These are phyloP conservation scores for Xylariaceae sp. DNA, from an alignment of 2,329 filamentous ascomycete species.

Conservation along the genomic window DNA sequence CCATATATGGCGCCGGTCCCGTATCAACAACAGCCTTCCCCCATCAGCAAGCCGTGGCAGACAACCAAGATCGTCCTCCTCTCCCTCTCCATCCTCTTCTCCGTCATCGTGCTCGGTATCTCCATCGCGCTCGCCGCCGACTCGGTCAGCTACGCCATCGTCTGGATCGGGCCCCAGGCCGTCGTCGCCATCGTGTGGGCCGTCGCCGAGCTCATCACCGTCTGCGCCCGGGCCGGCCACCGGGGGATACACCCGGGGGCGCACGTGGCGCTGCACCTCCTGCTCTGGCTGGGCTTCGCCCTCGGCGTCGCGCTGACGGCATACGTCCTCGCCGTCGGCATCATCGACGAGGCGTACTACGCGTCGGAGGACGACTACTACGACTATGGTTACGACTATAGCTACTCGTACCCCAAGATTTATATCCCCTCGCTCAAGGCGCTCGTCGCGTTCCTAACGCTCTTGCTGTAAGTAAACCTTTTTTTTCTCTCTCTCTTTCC, in stretches of 20 bases:
- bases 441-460: constrained; percentile 13
- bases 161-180: constrained; percentile 21
- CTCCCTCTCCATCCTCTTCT: constrained; percentile 14
- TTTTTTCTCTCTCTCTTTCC: neutral
- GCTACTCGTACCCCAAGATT: neutral
- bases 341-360: neutral
- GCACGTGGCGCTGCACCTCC: constrained; percentile 1
- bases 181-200: constrained; percentile 18
- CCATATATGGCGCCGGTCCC: neutral
- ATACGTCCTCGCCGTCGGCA: neutral
- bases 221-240: constrained; percentile 8
- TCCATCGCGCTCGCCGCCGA: constrained; percentile 12
- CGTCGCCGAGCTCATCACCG: constrained; percentile 16
- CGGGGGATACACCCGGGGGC: constrained; percentile 27
- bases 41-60: constrained; percentile 11
- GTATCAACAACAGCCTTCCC: neutral
- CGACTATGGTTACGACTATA: neutral
- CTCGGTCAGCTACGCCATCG: constrained; percentile 10
- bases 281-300: constrained; percentile 1
- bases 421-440: constrained; percentile 13
- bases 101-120: constrained; percentile 15
- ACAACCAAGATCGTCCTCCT: constrained; percentile 12
- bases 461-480: constrained; percentile 14
- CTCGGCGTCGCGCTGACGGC: neutral
- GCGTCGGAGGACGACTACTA: neutral